Evolutionary conservation across 1,139 yeast genomes (phyloP).

Genomic region (Protomyces macrosporus): DNA sequence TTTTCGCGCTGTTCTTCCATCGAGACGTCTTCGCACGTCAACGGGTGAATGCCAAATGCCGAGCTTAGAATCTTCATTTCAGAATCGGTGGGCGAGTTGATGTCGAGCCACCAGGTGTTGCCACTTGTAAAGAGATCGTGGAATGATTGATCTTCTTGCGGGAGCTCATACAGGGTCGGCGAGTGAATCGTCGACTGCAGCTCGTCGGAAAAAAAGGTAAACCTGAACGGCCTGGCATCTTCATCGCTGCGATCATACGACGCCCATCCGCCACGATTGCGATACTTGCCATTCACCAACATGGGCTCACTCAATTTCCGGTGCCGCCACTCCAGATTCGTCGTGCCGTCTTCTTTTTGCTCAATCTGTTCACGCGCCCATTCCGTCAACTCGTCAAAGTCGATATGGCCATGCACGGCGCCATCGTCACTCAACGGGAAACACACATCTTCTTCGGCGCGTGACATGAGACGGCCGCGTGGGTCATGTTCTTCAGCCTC

Average conservation of each 20-base stretch:
- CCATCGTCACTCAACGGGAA: slow-evolving; percentile 27
- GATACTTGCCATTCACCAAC: slow-evolving; percentile 31
- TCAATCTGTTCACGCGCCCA: slow-evolving; percentile 26
- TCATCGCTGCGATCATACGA: slow-evolving; percentile 32
- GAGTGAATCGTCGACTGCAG: slow-evolving; percentile 83
- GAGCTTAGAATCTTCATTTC: slow-evolving; percentile 91
- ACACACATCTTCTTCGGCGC: slow-evolving; percentile 29
- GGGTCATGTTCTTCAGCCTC: slow-evolving; percentile 1
- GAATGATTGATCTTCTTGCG: slow-evolving; percentile 47
- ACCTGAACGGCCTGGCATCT: slow-evolving; percentile 49
- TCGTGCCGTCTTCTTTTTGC: slow-evolving; percentile 25
- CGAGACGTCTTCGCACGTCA: slow-evolving; percentile 92
- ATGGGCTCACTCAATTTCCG: slow-evolving; percentile 29
- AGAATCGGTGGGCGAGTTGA: slow-evolving; percentile 87
- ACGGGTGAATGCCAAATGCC: slow-evolving; percentile 89
- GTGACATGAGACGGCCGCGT: slow-evolving; percentile 12
- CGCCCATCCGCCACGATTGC: slow-evolving; percentile 22
- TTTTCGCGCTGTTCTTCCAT: slow-evolving; percentile 92
- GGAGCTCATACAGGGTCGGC: slow-evolving; percentile 66
- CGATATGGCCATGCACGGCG: slow-evolving; percentile 19
- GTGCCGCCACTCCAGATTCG: slow-evolving; percentile 31
- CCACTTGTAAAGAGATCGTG: slow-evolving; percentile 45
- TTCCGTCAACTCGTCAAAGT: slow-evolving; percentile 26
- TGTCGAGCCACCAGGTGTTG: slow-evolving; percentile 67
- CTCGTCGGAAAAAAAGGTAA: slow-evolving; percentile 89